These are phyloP conservation scores for Penicillium desertorum DNA, from an alignment of 495 filamentous ascomycete species.

Conservation along the genomic window DNA sequence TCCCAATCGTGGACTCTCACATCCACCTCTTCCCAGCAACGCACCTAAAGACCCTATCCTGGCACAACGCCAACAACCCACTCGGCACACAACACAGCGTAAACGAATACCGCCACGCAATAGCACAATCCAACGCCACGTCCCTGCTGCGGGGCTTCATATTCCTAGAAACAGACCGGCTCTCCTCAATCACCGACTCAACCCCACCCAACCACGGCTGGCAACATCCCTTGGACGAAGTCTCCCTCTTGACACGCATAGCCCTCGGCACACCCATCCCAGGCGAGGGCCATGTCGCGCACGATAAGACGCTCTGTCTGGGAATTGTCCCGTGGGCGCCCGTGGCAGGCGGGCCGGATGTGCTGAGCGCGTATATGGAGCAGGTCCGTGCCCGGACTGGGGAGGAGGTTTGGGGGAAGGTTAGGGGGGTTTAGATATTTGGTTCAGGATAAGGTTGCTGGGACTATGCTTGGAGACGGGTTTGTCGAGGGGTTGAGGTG, in stretches of 20 bases:
- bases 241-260: constrained; percentile 64
- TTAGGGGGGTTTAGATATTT: constrained; percentile 75
- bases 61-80: constrained; percentile 56
- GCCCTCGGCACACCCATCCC: constrained; percentile 53
- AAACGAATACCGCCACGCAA: constrained; percentile 51
- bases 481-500: constrained; percentile 72
- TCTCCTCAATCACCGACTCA: constrained; percentile 33
- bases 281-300: constrained; percentile 58
- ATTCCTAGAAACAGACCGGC: constrained; percentile 78
- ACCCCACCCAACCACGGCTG: constrained; percentile 33
- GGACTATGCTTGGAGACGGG: constrained; percentile 55
- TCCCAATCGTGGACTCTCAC: constrained; percentile 74
- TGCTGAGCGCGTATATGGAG: constrained; percentile 50
- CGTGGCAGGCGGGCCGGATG: constrained; percentile 55
- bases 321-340: constrained; percentile 84
- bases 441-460: constrained; percentile 69
- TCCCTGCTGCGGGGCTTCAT: constrained; percentile 63
- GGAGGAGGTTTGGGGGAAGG: constrained; percentile 49
- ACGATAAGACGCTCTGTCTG: constrained; percentile 54
- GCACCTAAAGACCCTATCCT: constrained; percentile 62
- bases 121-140: background rate
- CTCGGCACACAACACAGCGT: constrained; percentile 63
- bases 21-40: constrained; percentile 77
- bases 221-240: constrained; percentile 66
- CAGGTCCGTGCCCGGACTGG: constrained; percentile 39